A percentile compares a stretch with the other conserved stretches of the same genome.
Evolutionary conservation across 2,329 filamentous ascomycete species (phyloP).

Genomic region (Juglanconis oblonga): DNA sequence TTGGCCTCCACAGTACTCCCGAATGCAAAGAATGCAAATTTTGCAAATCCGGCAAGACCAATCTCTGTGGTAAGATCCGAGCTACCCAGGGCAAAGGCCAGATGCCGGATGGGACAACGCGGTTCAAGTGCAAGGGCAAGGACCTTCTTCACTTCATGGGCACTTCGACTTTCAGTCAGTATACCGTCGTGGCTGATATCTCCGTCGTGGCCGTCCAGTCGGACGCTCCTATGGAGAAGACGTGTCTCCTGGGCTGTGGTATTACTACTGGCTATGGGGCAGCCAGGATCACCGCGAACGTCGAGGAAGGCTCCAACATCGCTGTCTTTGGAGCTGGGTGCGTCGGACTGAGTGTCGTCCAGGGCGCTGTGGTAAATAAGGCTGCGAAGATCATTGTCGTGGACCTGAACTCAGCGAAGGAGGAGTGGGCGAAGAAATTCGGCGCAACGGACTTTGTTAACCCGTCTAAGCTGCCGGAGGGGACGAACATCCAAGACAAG

Average conservation of each 20-base stretch:
- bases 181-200: conserved; percentile 97
- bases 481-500: conserved; percentile 84
- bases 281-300: conserved; percentile 85
- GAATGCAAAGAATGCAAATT: conserved; percentile 99
- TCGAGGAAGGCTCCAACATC: conserved; percentile 85
- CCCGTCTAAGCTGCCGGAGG: conserved; percentile 69
- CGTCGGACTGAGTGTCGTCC: conserved; percentile 91
- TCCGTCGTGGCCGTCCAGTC: conserved; percentile 91
- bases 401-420: conserved; percentile 81
- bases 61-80: conserved; percentile 98
- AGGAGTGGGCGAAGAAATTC: conserved; percentile 90
- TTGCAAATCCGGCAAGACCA: conserved; percentile 99
- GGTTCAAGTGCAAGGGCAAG: conserved; percentile 93
- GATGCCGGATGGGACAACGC: conserved; percentile 94
- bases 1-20: conserved; percentile 65
- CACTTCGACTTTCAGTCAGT: conserved; percentile 97
- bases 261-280: conserved; percentile 99
- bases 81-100: conserved; percentile 93
- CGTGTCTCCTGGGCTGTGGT: conserved; percentile 92
- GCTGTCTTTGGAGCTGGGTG: conserved; percentile 95
- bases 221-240: conserved; percentile 91
- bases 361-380: conserved; percentile 83
- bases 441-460: conserved; percentile 97
- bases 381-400: conserved; percentile 73
- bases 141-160: conserved; percentile 99